A percentile compares a stretch with the other conserved stretches of the same genome.
Conservation (phyloP, 164 flowering plant species). For the Warburgia ugandensis region DNA sequence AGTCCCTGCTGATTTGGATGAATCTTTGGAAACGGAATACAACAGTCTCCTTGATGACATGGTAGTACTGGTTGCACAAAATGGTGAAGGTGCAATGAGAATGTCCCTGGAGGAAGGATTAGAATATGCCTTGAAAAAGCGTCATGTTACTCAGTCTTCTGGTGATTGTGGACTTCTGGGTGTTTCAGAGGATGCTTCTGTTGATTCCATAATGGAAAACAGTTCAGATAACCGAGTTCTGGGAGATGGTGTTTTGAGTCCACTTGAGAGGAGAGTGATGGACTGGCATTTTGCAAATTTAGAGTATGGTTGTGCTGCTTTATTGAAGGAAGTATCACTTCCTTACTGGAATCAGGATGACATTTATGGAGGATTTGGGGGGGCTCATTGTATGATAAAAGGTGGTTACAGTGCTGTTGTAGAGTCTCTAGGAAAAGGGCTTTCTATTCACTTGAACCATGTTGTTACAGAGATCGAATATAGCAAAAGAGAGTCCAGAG, state of each 20-base stretch:
- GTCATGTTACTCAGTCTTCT: slow-evolving; percentile 23
- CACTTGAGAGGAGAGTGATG: slow-evolving; percentile 97
- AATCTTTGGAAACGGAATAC: slow-evolving; percentile 85
- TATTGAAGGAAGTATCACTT: slow-evolving; percentile 88
- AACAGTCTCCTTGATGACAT: slow-evolving; percentile 94
- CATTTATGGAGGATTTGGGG: slow-evolving; percentile 97
- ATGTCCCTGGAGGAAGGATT: slow-evolving; percentile 99
- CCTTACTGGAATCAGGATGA: slow-evolving; percentile 99
- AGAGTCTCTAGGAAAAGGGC: slow-evolving; percentile 75
- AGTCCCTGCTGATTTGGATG: slow-evolving; percentile 87
- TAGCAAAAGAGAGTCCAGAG: slow-evolving; percentile 16
- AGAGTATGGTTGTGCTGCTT: slow-evolving; percentile 99
- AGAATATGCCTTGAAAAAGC: slow-evolving; percentile 76
- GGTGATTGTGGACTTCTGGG: slow-evolving; percentile 7
- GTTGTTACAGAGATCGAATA: slow-evolving; percentile 71
- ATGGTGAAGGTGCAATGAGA: slow-evolving; percentile 68
- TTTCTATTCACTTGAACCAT: slow-evolving; percentile 58
- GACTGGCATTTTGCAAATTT: slow-evolving; percentile 97
- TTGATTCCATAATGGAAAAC: slow-evolving; percentile 16
- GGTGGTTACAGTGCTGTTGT: slow-evolving; percentile 91
- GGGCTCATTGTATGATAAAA: slow-evolving; percentile 99
- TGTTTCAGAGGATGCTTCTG: slow-evolving; percentile 15
- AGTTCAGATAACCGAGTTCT: slow-evolving; percentile 13
- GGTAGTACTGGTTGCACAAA: slow-evolving; percentile 80
- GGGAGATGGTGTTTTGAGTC: slow-evolving; percentile 53